Evolutionary conservation across 805 yeast genomes (phyloP), one percentile per base, ranked within the genome.

Genomic region (Cyberlindnera nakhonratchasimensis): DNA sequence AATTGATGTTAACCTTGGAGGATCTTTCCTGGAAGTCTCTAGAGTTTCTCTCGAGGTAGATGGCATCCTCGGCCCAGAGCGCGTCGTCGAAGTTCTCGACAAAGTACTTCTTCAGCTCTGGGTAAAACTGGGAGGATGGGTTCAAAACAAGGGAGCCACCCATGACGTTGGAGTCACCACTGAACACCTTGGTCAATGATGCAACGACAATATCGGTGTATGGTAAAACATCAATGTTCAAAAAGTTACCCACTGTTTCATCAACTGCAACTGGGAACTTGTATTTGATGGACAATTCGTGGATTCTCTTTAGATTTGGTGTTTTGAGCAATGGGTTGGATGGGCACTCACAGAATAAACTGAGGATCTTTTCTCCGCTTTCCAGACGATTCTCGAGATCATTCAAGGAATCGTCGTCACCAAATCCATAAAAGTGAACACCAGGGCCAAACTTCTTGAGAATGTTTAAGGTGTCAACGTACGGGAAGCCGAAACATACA

Each of bases 401-500:
- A 39, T 71, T 78, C 37, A 89, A 62, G 1, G 88, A 74, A 19
- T 69, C 72, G 43, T 79, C 82, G 55, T 87, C 95, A 17, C 96
- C 96, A 51, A 77, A 68, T 4, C 96, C 96, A 50, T 81, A 79
- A 61, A 89, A 91, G 52, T 80, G 80, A 29, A 84, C 86, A 28
- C 97, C 97, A 3, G 90, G 86, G 13, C 98, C 97, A 72, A 89
- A 93, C 62, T 90, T 91, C 56, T 75, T 74, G 54, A 93, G 70
- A 45, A 93, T 80, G 53, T 86, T 87, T 42, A 88, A 71, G 0
- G 98, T 90, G 61, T 93, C 98, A 22, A 87, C 93, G 62, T 91
- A 93, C 6, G 98, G 96, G 66, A 90, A 89, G 1, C 99, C 99
- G 64, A 86, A 91, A 65, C 96, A 88, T 2, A 89, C 95, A 2